Percentiles rank a stretch among this genome's conserved stretches.
These are phyloP conservation scores for Psilocybe tampanensis DNA, from an alignment of 768 basidiomycete species.

Conservation along the genomic window DNA sequence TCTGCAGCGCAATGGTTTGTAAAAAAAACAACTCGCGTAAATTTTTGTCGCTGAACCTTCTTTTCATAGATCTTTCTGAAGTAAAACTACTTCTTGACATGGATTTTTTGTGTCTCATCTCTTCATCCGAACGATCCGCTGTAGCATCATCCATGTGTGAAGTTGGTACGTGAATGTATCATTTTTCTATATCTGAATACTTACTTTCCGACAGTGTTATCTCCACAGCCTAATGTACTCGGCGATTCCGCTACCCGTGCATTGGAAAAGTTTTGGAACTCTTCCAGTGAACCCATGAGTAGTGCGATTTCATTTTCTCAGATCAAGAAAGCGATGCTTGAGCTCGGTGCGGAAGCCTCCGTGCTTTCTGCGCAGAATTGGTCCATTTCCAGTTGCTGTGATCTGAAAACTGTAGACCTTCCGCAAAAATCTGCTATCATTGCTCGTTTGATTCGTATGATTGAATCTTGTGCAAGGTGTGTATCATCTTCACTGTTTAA, in stretches of 20 bases:
- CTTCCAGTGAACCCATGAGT: constrained; percentile 5
- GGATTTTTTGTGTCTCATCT: constrained; percentile 39
- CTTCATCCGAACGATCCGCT: constrained; percentile 26
- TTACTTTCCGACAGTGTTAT: constrained; percentile 5
- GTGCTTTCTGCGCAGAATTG: constrained; percentile 26
- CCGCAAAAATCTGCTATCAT: constrained; percentile 33
- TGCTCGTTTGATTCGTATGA: constrained; percentile 42
- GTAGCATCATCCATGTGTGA: constrained; percentile 18
- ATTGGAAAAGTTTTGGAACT: constrained; percentile 16
- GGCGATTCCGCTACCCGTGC: constrained; percentile 13
- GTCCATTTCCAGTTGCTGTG: neutral
- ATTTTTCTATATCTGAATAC: neutral
- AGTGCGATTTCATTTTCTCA: constrained; percentile 35
- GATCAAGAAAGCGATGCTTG: constrained; percentile 38
- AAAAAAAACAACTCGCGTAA: neutral
- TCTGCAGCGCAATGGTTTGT: constrained; percentile 22
- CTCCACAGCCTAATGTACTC: constrained; percentile 3
- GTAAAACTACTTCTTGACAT: constrained; percentile 42
- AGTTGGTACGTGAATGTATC: constrained; percentile 14
- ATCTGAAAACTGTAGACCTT: constrained; percentile 13
- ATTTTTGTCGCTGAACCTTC: neutral
- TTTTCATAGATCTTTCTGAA: constrained; percentile 38
- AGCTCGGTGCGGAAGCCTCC: constrained; percentile 45
- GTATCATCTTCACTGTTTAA: constrained; percentile 13
- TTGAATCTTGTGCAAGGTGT: constrained; percentile 50